Conservation (phyloP, 1,284 basidiomycete species). For the Cerrena zonata region DNA sequence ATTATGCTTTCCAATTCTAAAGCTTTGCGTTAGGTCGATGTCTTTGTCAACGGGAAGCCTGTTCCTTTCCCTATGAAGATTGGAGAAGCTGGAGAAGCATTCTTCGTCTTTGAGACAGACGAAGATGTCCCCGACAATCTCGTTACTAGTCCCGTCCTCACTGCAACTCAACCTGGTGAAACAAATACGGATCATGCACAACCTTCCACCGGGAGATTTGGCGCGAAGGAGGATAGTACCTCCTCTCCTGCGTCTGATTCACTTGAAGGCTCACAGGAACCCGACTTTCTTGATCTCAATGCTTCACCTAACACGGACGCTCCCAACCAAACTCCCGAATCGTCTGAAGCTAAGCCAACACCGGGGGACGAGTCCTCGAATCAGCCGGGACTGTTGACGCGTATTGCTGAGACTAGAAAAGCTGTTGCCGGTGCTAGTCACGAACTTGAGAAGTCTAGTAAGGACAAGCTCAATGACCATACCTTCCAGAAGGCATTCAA, state of each 20-base stretch:
- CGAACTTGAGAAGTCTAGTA: slow-evolving; percentile 25
- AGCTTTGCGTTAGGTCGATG: slow-evolving; percentile 60
- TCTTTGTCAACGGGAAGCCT: slow-evolving; percentile 73
- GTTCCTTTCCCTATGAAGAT: slow-evolving; percentile 98
- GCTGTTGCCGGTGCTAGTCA: slow-evolving; percentile 25
- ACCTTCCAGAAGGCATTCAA: slow-evolving; percentile 20
- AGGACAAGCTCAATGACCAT: slow-evolving; percentile 25
- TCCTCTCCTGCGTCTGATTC: slow-evolving; percentile 14
- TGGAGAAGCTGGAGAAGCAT: slow-evolving; percentile 96
- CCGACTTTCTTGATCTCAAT: slow-evolving; percentile 63
- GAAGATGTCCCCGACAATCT: slow-evolving; percentile 89
- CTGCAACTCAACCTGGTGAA: slow-evolving; percentile 50
- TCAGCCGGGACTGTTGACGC: slow-evolving; percentile 16
- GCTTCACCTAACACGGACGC: slow-evolving; percentile 26
- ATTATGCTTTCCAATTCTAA: background rate
- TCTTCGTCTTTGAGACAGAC: slow-evolving; percentile 97
- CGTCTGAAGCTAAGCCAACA: background rate
- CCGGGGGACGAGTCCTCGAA: slow-evolving; percentile 1
- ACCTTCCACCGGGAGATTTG: slow-evolving; percentile 36
- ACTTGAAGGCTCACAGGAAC: slow-evolving; percentile 37
- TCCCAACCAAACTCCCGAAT: background rate
- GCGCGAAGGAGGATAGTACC: slow-evolving; percentile 33
- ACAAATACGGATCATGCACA: slow-evolving; percentile 20
- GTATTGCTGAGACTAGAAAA: slow-evolving; percentile 27
- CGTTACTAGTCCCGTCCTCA: slow-evolving; percentile 86